Evolutionary conservation across 1,284 basidiomycete species (phyloP), one percentile per base, ranked within the genome.

Genomic region (Sphagnurus paluster): DNA sequence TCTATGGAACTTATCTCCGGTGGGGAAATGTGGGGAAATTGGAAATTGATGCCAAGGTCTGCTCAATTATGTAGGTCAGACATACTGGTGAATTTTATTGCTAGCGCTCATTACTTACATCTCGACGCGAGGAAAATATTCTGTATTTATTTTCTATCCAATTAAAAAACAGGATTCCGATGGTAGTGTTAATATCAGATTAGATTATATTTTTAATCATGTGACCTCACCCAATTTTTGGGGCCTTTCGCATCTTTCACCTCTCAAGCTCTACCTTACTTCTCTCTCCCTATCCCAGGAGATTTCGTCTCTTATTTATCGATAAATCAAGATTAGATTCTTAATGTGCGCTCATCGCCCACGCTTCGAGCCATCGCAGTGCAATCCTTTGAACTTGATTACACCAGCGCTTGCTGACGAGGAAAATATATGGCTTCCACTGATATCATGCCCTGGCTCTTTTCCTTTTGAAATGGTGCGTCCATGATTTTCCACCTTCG

Each of bases 381-480:
- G 45, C 29, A 32, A 34, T 33, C 23, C 36, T n/a, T 17, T 32
- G 24, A 46, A 37, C 28, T 29, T 29, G 3, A 9, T 19, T 36
- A 23, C 26, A 7, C 39, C 44, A 17, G n/a, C 46, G 16, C 24
- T 54, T 16, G 26, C 37, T 9, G 42, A 39, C n/a, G 44, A 44
- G 40, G 7, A 40, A 39, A 9, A 7, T 16, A 13, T 28, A 2
- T 69, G 67, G 67, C 20, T 60, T 17, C 63, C 67, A 11, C 42
- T 71, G 7, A 56, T 70, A 25, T 54, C 56, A 11, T 68, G 65
- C 36, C 44, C 61, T 17, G 62, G 65, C 6, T 59, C 60, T 39
- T 71, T 69, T 50, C 64, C 67, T 3, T 42, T 56, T 19, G 62
- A 70, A 39, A 48, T 69, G 20, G 69, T 67, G 50, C 52, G 62